These are phyloP conservation scores for Thozetella sp. DNA, from an alignment of 495 filamentous ascomycete species.

Conservation along the genomic window DNA sequence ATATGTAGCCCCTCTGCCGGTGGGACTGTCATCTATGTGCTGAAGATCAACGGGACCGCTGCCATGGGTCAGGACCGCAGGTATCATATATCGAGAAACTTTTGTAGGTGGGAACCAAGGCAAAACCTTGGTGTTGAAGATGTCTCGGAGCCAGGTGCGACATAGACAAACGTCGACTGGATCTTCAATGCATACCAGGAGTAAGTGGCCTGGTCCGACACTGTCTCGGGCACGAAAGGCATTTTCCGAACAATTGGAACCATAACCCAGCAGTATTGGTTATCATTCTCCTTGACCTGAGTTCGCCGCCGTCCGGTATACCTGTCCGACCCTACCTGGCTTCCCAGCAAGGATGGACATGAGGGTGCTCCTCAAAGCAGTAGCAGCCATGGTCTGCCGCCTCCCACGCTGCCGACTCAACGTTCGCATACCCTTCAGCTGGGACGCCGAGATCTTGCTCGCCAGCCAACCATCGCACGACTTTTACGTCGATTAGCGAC, in stretches of 20 bases:
- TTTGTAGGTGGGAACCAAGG: not conserved
- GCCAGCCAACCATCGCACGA: too few species aligned
- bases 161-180: slow-evolving; percentile 38
- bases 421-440: too few species aligned
- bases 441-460: too few species aligned
- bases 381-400: too few species aligned
- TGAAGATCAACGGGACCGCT: not conserved
- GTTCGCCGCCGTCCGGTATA: slow-evolving; percentile 27
- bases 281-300: slow-evolving; percentile 36
- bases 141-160: slow-evolving; percentile 22
- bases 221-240: too few species aligned
- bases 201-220: slow-evolving; percentile 24
- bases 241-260: slow-evolving; percentile 5
- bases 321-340: slow-evolving; percentile 13
- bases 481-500: too few species aligned
- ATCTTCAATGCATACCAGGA: slow-evolving; percentile 51
- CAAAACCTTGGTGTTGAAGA: too few species aligned
- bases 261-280: slow-evolving; percentile 28
- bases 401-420: too few species aligned
- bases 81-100: too few species aligned
- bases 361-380: too few species aligned
- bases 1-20: not conserved
- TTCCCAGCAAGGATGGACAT: too few species aligned
- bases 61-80: slow-evolving; percentile 39
- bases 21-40: not conserved